phyloP scores from a whole-genome alignment of 192 early-diverging fungal genomes.

The Gryganskiella cystojenkinii region DNA sequence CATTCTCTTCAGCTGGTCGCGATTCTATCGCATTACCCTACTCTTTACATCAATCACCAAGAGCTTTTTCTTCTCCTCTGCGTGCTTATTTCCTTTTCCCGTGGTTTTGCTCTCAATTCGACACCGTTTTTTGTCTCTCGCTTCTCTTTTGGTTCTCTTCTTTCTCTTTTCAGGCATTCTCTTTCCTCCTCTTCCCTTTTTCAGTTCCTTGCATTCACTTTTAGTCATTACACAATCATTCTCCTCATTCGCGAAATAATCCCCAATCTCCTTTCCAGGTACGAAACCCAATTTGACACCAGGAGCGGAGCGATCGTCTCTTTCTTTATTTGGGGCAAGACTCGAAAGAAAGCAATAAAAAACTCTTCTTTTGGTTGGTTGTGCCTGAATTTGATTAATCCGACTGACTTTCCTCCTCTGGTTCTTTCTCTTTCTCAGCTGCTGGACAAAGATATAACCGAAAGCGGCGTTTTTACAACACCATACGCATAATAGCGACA shows the following conservation, averaged over 20 bases:
- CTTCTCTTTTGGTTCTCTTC: not conserved
- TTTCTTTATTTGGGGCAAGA: not conserved
- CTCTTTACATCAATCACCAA: no score
- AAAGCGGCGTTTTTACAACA: not conserved
- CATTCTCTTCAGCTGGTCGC: not conserved
- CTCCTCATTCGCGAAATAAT: not conserved
- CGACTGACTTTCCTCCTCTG: no score
- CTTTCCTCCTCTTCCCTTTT: not conserved
- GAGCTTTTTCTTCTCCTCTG: no score
- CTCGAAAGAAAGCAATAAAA: no score
- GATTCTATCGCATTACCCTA: no score
- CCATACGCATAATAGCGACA: not conserved
- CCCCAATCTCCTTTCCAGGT: not conserved
- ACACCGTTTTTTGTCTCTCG: not conserved
- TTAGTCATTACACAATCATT: not conserved
- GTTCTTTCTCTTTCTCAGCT: no score
- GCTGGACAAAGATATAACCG: no score
- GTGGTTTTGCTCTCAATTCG: not conserved
- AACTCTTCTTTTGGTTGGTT: no score
- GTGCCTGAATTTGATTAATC: no score
- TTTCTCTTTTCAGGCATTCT: no score
- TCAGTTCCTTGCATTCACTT: not conserved
- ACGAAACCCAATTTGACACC: no score
- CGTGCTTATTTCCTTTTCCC: not conserved
- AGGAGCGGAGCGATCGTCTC: no score